A percentile compares a stretch with the other conserved stretches of the same genome.
phyloP scores from a whole-genome alignment of 495 filamentous ascomycete species.

The Penicillium diatomitis region DNA sequence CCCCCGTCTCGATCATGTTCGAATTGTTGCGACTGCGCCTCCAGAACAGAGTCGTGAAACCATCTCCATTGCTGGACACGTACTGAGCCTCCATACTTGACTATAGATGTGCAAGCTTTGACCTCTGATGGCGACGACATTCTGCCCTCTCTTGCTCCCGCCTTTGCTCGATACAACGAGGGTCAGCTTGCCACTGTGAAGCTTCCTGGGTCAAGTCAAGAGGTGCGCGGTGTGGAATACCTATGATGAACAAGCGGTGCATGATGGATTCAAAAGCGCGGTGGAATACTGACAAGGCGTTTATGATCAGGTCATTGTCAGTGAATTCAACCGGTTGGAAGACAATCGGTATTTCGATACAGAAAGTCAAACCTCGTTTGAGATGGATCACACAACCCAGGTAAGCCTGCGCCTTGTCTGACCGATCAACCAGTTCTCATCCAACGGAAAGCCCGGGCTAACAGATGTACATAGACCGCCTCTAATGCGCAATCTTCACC shows the following conservation, averaged over 20 bases:
- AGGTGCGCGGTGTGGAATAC: constrained; percentile 33
- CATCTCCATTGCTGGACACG: constrained; percentile 3
- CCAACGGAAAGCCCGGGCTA: constrained; percentile 1
- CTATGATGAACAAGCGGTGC: too few relatives aligned
- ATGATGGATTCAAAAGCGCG: too few relatives aligned
- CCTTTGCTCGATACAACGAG: constrained; percentile 93
- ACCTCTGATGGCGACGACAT: constrained; percentile 61
- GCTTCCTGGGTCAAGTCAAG: constrained; percentile 74
- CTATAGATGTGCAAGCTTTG: constrained; percentile 77
- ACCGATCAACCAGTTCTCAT: too few relatives aligned
- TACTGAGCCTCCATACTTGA: constrained; percentile 11
- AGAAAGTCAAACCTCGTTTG: constrained; percentile 75
- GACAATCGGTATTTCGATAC: constrained; percentile 80
- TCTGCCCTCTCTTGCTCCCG: constrained; percentile 61
- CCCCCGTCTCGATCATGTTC: not conserved
- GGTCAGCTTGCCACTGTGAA: constrained; percentile 83
- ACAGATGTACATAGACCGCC: constrained; percentile 53
- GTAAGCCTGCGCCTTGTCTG: constrained; percentile 23
- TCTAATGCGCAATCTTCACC: constrained; percentile 70
- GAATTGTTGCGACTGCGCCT: not conserved
- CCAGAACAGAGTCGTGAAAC: not conserved
- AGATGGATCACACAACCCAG: constrained; percentile 77
- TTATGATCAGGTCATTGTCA: constrained; percentile 63
- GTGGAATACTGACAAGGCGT: constrained; percentile 9
- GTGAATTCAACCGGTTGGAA: constrained; percentile 71